Evolutionary conservation across 768 basidiomycete species (phyloP), one percentile per base, ranked within the genome.

Genomic region (Tricholoma terreum): DNA sequence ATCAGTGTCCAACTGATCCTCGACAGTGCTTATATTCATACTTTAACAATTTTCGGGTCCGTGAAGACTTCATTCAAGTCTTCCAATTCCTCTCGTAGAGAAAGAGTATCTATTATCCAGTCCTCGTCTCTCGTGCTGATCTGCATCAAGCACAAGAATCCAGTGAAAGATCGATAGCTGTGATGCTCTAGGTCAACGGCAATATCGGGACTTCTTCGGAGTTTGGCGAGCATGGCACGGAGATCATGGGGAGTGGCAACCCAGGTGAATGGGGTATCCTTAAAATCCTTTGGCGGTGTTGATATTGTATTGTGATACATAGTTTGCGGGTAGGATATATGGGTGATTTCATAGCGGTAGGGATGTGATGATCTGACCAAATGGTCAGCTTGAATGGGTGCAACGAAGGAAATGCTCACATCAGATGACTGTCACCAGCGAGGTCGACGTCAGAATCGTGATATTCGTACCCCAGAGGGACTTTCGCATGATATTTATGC

Each of bases 181-280:
- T 98, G 94, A 67, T 98, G 90, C 73, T 99, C 96, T 27, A 99
- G 75, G 72, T 99, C 97, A 22, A 99, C 80, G 0, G 97, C 96
- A 53, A 98, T 85, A 70, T 96, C 94, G 22, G 72, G 73, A n/a
- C 78, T 80, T 5, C 69, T 67, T 24, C 81, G 80, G n/a, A 98
- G 79, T 56, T 82, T 79, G 11, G 78, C 79, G 4, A 95, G 75
- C 83, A 97, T 86, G 31, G 65, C 67, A 11, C 80, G 70, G 42
- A 97, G 77, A 5, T 76, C 74, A 15, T 76, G 72, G 0, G 76
- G 65, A 10, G 84, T 87, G 6, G 84, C 80, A 2, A 98, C 80
- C 79, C 85, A 94, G 15, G 79, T 82, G 63, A 90, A 85, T 11
- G 87, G 81, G 0, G 84, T 85, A 10, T 81, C 75, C 9, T 85